Evolutionary conservation across 768 basidiomycete species (phyloP), one percentile per base, ranked within the genome.

Genomic region (Cyclocybe aegerita): DNA sequence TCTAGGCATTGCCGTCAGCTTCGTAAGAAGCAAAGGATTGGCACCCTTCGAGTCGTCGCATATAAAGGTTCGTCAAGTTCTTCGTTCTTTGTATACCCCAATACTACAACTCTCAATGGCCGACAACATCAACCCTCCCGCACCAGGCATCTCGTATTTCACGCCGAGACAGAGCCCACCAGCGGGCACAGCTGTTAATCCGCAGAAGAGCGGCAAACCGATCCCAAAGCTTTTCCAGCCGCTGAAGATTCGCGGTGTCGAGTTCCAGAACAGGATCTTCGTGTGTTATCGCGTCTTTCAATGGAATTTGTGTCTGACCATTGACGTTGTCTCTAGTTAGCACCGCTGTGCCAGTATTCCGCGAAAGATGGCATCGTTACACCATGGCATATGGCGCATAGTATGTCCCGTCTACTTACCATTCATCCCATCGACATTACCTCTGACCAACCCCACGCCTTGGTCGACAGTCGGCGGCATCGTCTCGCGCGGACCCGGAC

Each of bases 341-440:
- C 82, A 6, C 82, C 82, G 0, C 60, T 83, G 29, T 79, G 81
- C 61, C 81, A 83, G 61, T 83, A 82, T 61, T 82, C 79, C 14
- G 69, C 79, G 0, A 62, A 79, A 15, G 62, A 82, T 66, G 83
- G 81, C 37, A 68, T 57, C 57, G 36, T 75, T 8, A 77, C 75
- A 0, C 59, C 75, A 16, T 85, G 82, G 82, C 82, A 84, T 54
- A 59, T 72, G 48, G 78, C 79, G 5, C 82, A 83, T 60, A 23
- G 23, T 23, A 23, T 23, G 23, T 23, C 23, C 23, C 2, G 4
- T 23, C 23, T 23, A 23, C 23, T 23, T 23, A 2, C 23, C 4
- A 2, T 2, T 4, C 4, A 4, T 23, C 3, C 4, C 23, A 23
- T 23, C 2, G 3, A 23, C 4, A 4, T 4, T 4, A 23, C 23